Evolutionary conservation across 345 rosid genomes (phyloP), one percentile per base, ranked within the genome.

Genomic region (Aegle marmelos): DNA sequence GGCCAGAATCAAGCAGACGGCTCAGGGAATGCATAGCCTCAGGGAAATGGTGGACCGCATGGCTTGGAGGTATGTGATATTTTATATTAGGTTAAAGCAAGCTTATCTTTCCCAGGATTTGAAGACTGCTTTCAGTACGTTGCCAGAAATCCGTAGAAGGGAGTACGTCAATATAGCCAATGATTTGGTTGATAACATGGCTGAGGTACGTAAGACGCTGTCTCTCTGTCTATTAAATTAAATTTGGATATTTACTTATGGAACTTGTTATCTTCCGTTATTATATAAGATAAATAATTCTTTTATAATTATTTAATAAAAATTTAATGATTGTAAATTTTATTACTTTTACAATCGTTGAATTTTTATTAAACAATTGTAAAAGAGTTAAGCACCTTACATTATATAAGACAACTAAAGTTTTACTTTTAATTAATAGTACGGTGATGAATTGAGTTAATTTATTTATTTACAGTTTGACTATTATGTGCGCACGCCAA

Each of bases 21-120:
- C 96, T 5, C 92, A 92, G 73, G 98, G 98, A 60, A 79, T 95
- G 36, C 94, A 90, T 75, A 86, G 89, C 67, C 84, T 95, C 17
- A 82, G 98, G 77, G 93, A 90, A 65, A 93, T 95, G 99, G 70
- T 95, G 82, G 99, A 93, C 19, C 86, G 79, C 39, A 95, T 95
- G 98, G 88, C 97, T 4, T 95, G 98, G 98, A 89, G 96, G 91
- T 93, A 92, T 77, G 89, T 92, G 62, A 85, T 95, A 30, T 92
- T 92, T 78, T 95, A 92, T 78, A 92, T 92, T 25, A 76, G 98
- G 76, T 50, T 90, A 39, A 95, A 95, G 76, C 87, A 83, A 45
- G 81, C 96, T 37, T 95, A 93, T 85, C 94, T 95, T 25, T 85
- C 88, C 34, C 91, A 91, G 85, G 99, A 95, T 81, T 81, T 95